Base-by-base conservation (phyloP, 345 rosid genomes). In the Acer negundo region DNA sequence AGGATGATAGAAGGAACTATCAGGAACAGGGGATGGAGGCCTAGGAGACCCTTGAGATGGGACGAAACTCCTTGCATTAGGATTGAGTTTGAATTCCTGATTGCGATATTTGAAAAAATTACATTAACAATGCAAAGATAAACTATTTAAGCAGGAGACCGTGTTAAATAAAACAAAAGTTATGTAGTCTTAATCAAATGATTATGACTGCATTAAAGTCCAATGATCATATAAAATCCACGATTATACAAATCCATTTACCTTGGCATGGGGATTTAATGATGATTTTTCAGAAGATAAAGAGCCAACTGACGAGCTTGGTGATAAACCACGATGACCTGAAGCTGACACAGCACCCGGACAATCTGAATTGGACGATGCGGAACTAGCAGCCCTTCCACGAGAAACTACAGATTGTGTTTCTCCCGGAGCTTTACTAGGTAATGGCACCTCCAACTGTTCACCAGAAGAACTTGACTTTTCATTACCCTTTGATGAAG, bases 31-130 rank as follows among this genome's bases (percentile, higher is more conserved):
- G 65, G 98, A 82, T 67, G 75, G 84, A 69, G 93, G 97, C 82
- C 94, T 82, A 26, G 80, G 84, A 80, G 87, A 78, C 7, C 83
- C 61, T 74, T 86, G 90, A 72, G 93, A 72, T 69, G 92, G 97
- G 15, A 73, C 82, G 81, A 91, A 94, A 77, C 97, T 92, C 91
- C 93, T 91, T 20, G 98, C 99, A 38, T 96, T 89, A 53, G 98
- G 99, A 86, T 94, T 96, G 53, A 90, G 89, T 80, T 84, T 96
- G 84, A 96, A 96, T 87, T 92, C 99, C 99, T 96, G 92, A 72
- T 24, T 75, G 72, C 20, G 81, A 63, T 16, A 78, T 59, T 73
- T 68, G 24, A 26, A 55, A 49, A 46, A 31, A 55, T 72, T 10
- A 67, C 6, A 58, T 78, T 44, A 67, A 61, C 55, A 22, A 22